Base-by-base conservation (phyloP, 1,284 basidiomycete genomes). In the Sporisorium sorghi region DNA sequence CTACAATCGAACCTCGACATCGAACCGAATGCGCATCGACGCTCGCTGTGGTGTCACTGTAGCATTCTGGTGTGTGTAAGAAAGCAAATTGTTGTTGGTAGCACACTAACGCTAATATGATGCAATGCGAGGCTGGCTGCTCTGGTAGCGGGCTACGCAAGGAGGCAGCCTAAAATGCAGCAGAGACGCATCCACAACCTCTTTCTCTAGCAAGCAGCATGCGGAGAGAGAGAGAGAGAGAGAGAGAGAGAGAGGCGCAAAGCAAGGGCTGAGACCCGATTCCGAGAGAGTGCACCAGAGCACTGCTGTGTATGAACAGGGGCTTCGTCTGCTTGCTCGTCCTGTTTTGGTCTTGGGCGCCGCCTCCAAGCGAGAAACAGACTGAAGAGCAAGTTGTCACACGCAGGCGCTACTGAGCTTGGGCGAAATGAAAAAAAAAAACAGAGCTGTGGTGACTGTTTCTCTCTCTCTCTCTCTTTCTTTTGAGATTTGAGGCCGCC, bases 311-410 rank as follows among this genome's bases (percentile, higher is more conserved):
- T n/a, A 40, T 19, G 37, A 37, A 40, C 7, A 19, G 6, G 8
- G n/a, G 14, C 37, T 19, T n/a, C n/a, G n/a, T n/a, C n/a, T 5
- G 28, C 28, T 30, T 5, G 28, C 28, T 30, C 5, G 5, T 30
- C 9, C n/a, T 17, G 35, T 37, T 37, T 37, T 17, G 11, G 11
- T 37, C 15, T 37, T 17, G 14, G 42, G 42, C 40, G 37, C 37
- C 14, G n/a, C 15, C 12, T 26, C 44, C 5, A 46, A 46, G 44
- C 44, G 44, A 46, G 44, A 46, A 46, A 44, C 43, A 44, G 19
- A 42, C 3, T 21, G 35, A 8, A 8, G 8, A 37, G 8, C 35
- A 37, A 15, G 35, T 14, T 12, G 5, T 30, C 30, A 30, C n/a
- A n/a, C n/a, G n/a, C n/a, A n/a, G n/a, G n/a, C n/a, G n/a, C n/a